Percentiles rank a stretch among this genome's conserved stretches.
Conservation (phyloP, 129 eudicot species). For the Arctium minus region DNA sequence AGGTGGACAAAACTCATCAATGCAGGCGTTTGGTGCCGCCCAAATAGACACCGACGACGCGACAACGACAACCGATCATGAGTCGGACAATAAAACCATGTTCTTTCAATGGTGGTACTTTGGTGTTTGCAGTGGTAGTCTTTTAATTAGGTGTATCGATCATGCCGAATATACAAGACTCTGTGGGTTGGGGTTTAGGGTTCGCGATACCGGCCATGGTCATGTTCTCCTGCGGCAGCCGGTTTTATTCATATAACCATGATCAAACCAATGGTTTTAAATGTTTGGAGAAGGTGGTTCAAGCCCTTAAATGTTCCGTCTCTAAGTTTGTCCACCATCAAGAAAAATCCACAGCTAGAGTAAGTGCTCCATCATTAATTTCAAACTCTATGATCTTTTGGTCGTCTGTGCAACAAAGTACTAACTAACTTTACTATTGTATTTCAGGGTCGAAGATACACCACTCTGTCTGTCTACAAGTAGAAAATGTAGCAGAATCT, state of each 20-base stretch:
- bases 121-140: slow-evolving; percentile 86
- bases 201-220: slow-evolving; percentile 78
- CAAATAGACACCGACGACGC: slow-evolving; percentile 67
- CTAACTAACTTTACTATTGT: not conserved
- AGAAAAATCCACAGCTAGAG: slow-evolving; percentile 55
- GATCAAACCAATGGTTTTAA: slow-evolving; percentile 18
- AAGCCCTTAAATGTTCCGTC: slow-evolving; percentile 32
- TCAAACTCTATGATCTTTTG: no score
- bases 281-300: slow-evolving; percentile 30
- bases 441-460: slow-evolving; percentile 61
- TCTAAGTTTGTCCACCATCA: slow-evolving; percentile 27
- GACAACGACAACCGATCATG: slow-evolving; percentile 28
- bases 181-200: slow-evolving; percentile 94
- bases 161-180: slow-evolving; percentile 86
- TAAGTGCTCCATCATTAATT: slow-evolving; percentile 42
- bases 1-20: slow-evolving; percentile 88
- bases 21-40: slow-evolving; percentile 94
- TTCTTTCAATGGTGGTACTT: slow-evolving; percentile 98
- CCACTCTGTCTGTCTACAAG: slow-evolving; percentile 41
- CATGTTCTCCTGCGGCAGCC: slow-evolving; percentile 59
- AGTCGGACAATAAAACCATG: slow-evolving; percentile 42
- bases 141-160: slow-evolving; percentile 76
- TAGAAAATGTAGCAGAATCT: slow-evolving; percentile 18
- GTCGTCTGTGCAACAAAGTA: no score
- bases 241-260: slow-evolving; percentile 44